Conservation (phyloP, 805 yeast species). For the Pichia phayaonensis region DNA sequence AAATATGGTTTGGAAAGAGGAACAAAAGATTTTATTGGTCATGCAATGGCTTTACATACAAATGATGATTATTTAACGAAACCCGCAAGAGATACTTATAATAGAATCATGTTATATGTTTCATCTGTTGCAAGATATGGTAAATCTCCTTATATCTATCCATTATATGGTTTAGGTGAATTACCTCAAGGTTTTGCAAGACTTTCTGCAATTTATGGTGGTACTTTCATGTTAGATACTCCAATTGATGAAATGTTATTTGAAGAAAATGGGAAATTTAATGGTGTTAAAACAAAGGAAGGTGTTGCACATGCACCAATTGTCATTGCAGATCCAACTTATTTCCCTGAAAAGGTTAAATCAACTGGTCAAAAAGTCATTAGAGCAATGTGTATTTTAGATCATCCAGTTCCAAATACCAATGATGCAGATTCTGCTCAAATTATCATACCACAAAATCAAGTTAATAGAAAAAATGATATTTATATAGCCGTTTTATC, state of each 20-base stretch:
- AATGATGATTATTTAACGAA: constrained; percentile 82
- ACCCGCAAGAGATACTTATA: constrained; percentile 89
- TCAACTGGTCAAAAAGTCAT: constrained; percentile 69
- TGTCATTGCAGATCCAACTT: constrained; percentile 96
- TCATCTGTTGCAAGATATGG: constrained; percentile 93
- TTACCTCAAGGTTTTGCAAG: constrained; percentile 99
- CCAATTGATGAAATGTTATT: constrained; percentile 87
- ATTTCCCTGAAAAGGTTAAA: constrained; percentile 78
- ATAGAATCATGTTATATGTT: constrained; percentile 76
- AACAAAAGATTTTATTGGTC: constrained; percentile 94
- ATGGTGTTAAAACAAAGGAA: constrained; percentile 85
- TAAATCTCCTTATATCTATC: constrained; percentile 92
- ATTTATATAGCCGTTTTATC: constrained; percentile 90
- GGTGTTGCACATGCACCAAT: constrained; percentile 88
- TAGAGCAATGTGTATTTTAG: constrained; percentile 80
- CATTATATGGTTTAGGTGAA: constrained; percentile 94
- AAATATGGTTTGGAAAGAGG: constrained; percentile 89
- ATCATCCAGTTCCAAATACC: constrained; percentile 83
- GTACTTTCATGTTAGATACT: constrained; percentile 96
- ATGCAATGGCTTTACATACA: constrained; percentile 96
- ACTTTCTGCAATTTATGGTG: constrained; percentile 94
- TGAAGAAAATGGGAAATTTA: constrained; percentile 62
- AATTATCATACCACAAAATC: constrained; percentile 94
- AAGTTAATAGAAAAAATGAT: constrained; percentile 86
- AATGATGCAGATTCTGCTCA: constrained; percentile 82